Percentiles rank a stretch among this genome's conserved stretches.
Evolutionary conservation across 2,329 filamentous ascomycete species (phyloP).

Genomic region (Capronia epimyces): DNA sequence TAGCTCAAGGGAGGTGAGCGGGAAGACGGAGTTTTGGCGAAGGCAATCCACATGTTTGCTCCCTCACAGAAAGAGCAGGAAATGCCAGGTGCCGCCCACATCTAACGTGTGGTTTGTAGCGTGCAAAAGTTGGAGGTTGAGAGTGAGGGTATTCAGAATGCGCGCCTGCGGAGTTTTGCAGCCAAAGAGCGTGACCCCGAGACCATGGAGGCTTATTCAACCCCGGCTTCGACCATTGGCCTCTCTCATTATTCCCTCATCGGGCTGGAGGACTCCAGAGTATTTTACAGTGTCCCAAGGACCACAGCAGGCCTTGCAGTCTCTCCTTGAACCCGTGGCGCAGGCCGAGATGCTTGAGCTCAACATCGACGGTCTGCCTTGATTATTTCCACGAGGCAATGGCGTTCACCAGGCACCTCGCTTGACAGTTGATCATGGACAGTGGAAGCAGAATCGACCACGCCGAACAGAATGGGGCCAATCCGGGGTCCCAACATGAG

Average conservation of each 20-base stretch:
- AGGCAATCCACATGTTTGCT: background rate
- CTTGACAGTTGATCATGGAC: constrained; percentile 13
- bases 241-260: background rate
- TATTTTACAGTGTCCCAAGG: too few relatives aligned
- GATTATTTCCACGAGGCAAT: background rate
- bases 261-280: too few relatives aligned
- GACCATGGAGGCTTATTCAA: background rate
- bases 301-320: too few relatives aligned
- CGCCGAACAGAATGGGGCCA: background rate
- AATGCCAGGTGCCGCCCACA: background rate
- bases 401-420: constrained; percentile 18
- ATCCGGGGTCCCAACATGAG: background rate
- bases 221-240: background rate
- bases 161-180: background rate
- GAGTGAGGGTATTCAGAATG: background rate
- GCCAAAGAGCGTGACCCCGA: background rate
- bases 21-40: background rate
- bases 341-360: background rate
- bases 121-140: background rate
- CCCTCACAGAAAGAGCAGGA: background rate
- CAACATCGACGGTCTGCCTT: too few relatives aligned
- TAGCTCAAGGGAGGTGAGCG: background rate
- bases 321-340: too few relatives aligned
- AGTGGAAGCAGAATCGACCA: background rate
- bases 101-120: background rate